Base-by-base conservation (phyloP, 2,329 filamentous ascomycete genomes). In the Aspergillus costaricaensis region DNA sequence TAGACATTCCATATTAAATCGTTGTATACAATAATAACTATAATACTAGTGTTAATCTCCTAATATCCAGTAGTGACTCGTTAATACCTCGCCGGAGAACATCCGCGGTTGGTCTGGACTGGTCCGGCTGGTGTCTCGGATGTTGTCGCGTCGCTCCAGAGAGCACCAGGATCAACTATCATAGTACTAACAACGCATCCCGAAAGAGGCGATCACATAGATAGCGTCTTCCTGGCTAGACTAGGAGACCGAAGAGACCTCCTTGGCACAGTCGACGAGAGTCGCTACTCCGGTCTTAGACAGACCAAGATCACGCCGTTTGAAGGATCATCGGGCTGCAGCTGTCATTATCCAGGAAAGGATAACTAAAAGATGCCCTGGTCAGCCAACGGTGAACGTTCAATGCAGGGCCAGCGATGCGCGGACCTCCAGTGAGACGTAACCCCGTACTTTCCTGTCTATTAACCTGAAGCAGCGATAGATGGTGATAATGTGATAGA, bases 401-500 rank as follows among this genome's bases (percentile, higher is more conserved):
- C 47, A 57, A 57, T 55, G 58, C 53, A 58, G 30, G 54, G 56
- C 52, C 36, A 56, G 58, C 32, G 54, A 32, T 50, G 47, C 47
- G 25, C 47, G 23, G 47, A 10, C 44, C 19, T 36, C 17, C 50
- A 23, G 41, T 23, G 41, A 23, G 19, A 23, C 41, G 19, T 23
- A 44, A 44, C 41, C 30, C 15, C 17, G 27, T n/a, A n/a, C 19
- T 19, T 39, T 41, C 32, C 30, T 30, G 38, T 51, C 39, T 58
- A 39, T 52, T 48, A 49, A 57, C 53, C 58, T 62, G 54, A 64
- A 62, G 56, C 60, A 55, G 32, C 41, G 60, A 53, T 54, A 48
- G 52, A 57, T 10, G 50, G 63, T 62, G 61, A 67, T 61, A 62
- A 59, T 64, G 65, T 65, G 60, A 67, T 60, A 43, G 50, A 58